These are phyloP conservation scores for Trichoderma endophyticum DNA, from an alignment of 2,329 filamentous ascomycete genomes.

Conservation along the genomic window DNA sequence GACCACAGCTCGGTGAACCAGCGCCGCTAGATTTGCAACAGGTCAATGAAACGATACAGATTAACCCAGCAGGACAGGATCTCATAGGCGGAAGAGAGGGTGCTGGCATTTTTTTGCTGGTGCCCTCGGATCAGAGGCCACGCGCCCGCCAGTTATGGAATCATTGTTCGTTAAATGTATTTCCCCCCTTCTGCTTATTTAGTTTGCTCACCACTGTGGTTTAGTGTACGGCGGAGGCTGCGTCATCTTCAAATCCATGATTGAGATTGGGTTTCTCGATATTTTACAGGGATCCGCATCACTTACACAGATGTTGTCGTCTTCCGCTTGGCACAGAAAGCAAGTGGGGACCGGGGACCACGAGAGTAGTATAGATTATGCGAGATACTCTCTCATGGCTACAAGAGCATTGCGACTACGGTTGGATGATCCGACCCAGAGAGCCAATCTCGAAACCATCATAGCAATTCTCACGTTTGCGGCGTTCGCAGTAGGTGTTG, in stretches of 20 bases:
- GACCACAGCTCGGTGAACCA: background rate
- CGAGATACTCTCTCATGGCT: slow-evolving; percentile 10
- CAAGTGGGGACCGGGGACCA: background rate
- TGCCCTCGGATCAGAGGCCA: background rate
- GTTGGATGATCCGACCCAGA: background rate
- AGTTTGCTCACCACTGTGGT: background rate
- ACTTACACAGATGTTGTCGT: slow-evolving; percentile 13
- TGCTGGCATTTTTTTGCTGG: background rate
- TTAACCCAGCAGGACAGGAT: no score
- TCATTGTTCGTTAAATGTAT: background rate
- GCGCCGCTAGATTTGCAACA: background rate
- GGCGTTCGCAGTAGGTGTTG: background rate
- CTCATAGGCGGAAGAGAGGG: background rate
- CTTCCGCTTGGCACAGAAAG: slow-evolving; percentile 5
- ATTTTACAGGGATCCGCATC: background rate
- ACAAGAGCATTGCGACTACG: background rate
- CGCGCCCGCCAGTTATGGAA: slow-evolving; percentile 2
- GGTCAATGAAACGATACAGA: background rate
- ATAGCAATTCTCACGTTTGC: slow-evolving; percentile 8
- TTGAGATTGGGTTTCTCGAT: slow-evolving; percentile 8
- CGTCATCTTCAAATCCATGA: slow-evolving; percentile 13
- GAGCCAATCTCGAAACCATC: slow-evolving; percentile 1
- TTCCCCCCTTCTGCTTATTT: background rate
- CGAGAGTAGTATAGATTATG: slow-evolving; percentile 8
- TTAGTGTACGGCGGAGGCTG: slow-evolving; percentile 6